Evolutionary conservation across 2,329 filamentous ascomycete genomes (phyloP).

Genomic region (Lasiodiplodia hormozganensis): DNA sequence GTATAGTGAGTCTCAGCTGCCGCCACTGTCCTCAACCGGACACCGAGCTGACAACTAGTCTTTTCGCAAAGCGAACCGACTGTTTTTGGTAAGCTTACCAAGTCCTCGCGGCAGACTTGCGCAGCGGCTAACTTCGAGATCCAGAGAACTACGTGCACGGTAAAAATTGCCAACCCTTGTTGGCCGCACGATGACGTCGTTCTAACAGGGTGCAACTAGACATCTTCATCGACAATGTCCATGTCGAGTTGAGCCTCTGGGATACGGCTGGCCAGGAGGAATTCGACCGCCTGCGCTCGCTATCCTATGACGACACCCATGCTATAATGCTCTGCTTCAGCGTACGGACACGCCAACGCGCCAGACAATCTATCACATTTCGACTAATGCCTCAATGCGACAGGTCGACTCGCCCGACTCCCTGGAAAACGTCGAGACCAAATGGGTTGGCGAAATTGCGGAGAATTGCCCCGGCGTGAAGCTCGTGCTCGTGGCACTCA

Average conservation of each 20-base stretch:
- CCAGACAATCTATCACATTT: neutral
- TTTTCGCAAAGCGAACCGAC: conserved; percentile 74
- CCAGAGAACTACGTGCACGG: conserved; percentile 96
- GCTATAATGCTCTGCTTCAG: conserved; percentile 99
- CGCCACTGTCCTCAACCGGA: conserved; percentile 2
- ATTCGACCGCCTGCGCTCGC: conserved; percentile 92
- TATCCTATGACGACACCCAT: conserved; percentile 98
- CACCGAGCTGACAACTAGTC: conserved; percentile 8
- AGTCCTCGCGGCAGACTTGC: neutral
- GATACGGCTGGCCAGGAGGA: conserved; percentile 99
- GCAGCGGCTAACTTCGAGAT: conserved; percentile 35
- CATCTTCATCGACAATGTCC: conserved; percentile 96
- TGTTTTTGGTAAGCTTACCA: conserved; percentile 70
- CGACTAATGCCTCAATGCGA: neutral
- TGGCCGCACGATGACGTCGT: conserved; percentile 8
- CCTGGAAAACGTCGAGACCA: conserved; percentile 96
- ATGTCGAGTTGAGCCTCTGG: conserved; percentile 97
- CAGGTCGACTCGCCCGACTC: conserved; percentile 92
- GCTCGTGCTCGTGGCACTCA: conserved; percentile 91
- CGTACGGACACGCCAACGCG: conserved; percentile 34
- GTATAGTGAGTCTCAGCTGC: conserved; percentile 72
- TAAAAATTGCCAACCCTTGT: conserved; percentile 51
- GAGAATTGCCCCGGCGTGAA: conserved; percentile 97
- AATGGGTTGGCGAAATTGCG: conserved; percentile 97
- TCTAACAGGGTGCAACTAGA: conserved; percentile 61